Percentiles rank a stretch among this genome's conserved stretches.
These are phyloP conservation scores for Plenodomus tracheiphilus DNA, from an alignment of 2,329 filamentous ascomycete genomes.

Conservation along the genomic window DNA sequence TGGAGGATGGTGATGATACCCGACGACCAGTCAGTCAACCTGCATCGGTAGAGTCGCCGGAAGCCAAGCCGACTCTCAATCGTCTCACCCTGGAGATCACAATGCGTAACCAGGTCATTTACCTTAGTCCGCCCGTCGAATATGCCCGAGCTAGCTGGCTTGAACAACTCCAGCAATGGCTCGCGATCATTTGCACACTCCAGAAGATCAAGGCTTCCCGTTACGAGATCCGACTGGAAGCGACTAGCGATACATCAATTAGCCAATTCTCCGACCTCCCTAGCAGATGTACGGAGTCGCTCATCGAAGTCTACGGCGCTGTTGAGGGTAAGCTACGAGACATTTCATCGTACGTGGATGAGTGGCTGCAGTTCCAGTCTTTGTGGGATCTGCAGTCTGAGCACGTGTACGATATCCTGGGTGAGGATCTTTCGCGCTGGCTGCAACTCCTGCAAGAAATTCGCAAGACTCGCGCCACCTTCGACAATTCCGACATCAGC, in stretches of 20 bases:
- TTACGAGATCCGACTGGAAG: slow-evolving; percentile 83
- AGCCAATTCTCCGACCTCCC: slow-evolving; percentile 81
- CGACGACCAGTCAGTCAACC: slow-evolving; percentile 31
- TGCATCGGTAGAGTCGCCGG: slow-evolving; percentile 50
- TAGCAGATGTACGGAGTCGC: slow-evolving; percentile 75
- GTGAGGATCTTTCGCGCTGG: slow-evolving; percentile 90
- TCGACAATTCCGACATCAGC: slow-evolving; percentile 94
- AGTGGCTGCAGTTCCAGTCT: slow-evolving; percentile 98
- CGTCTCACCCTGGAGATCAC: slow-evolving; percentile 86
- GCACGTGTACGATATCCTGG: slow-evolving; percentile 88
- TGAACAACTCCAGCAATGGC: slow-evolving; percentile 87
- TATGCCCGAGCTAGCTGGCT: slow-evolving; percentile 94
- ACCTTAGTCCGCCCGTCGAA: slow-evolving; percentile 90
- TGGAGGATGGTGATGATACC: slow-evolving; percentile 38
- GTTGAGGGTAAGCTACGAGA: slow-evolving; percentile 81
- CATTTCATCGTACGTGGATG: slow-evolving; percentile 86
- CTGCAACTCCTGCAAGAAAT: slow-evolving; percentile 96
- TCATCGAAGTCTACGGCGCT: slow-evolving; percentile 78
- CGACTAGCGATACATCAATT: slow-evolving; percentile 63
- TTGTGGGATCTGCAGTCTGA: slow-evolving; percentile 97
- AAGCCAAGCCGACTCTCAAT: slow-evolving; percentile 64
- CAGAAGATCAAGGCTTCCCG: slow-evolving; percentile 93
- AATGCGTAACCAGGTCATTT: slow-evolving; percentile 98
- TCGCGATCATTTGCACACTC: slow-evolving; percentile 88
- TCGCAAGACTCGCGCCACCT: slow-evolving; percentile 90